These are phyloP conservation scores for Kitagawia praeruptora DNA, from an alignment of 129 eudicot species.

Conservation along the genomic window DNA sequence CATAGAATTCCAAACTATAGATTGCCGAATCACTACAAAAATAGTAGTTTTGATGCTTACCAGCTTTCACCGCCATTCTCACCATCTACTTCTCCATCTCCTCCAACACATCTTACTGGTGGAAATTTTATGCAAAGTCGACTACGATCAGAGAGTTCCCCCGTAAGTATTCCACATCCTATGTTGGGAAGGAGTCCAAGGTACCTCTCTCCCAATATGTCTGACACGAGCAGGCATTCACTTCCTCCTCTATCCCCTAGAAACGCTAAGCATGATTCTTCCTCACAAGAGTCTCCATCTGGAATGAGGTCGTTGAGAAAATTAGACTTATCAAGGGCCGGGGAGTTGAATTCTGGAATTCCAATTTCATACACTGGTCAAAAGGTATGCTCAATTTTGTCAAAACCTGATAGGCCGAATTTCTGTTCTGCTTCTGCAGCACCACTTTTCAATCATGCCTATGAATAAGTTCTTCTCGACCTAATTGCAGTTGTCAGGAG, in stretches of 20 bases:
- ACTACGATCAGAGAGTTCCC: slow-evolving; percentile 70
- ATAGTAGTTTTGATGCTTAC: slow-evolving; percentile 44
- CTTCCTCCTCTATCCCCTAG: slow-evolving; percentile 91
- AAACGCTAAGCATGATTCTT: slow-evolving; percentile 49
- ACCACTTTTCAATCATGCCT: background rate
- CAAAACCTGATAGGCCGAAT: background rate
- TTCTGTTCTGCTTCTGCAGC: background rate
- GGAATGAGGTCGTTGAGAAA: slow-evolving; percentile 63
- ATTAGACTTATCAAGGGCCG: slow-evolving; percentile 55
- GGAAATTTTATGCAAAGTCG: slow-evolving; percentile 53
- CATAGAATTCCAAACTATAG: slow-evolving; percentile 41
- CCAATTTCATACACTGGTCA: slow-evolving; percentile 39
- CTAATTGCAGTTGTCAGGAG: slow-evolving; percentile 54
- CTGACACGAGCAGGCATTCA: slow-evolving; percentile 75
- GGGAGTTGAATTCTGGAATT: slow-evolving; percentile 52
- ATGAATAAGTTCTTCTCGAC: background rate
- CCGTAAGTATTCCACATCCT: slow-evolving; percentile 83
- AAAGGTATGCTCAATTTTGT: slow-evolving; percentile 36
- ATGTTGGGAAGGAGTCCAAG: slow-evolving; percentile 63
- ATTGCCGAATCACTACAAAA: slow-evolving; percentile 27
- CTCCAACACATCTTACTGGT: slow-evolving; percentile 54
- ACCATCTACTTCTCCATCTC: slow-evolving; percentile 77
- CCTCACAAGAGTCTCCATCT: slow-evolving; percentile 76
- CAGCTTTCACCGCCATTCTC: slow-evolving; percentile 94
- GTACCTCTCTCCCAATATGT: slow-evolving; percentile 77